Base-by-base conservation (phyloP, 306 rosid genomes). In the Cicer arietinum region DNA sequence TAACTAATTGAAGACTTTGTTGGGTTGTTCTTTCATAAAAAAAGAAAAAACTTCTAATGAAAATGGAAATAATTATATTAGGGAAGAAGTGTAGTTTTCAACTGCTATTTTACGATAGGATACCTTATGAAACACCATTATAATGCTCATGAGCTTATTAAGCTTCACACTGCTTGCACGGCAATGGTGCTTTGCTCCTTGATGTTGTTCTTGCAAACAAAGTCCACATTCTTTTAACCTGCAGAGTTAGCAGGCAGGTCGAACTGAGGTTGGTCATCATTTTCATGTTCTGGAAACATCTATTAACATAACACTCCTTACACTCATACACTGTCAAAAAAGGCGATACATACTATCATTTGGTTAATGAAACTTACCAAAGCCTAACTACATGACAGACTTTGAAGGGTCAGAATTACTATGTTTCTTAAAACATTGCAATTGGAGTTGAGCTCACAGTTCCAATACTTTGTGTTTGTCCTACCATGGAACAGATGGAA, bases 321-420 rank as follows among this genome's bases (percentile, higher is more conserved):
- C 84, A 80, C 74, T 1, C 20, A 18, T 18, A 18, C 20, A 25
- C 35, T 25, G 76, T 30, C 0, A 18, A 1, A 8, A 14, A 56
- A 10, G 11, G 1, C 7, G 85, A 82, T 13, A 67, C 77, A 0
- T 88, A 88, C 77, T 84, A 0, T 44, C 1, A 1, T 0, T 67
- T 76, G 44, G 85, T 79, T 0, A 41, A 10, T 12, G 17, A 9
- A 9, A 84, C 66, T 20, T 88, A 42, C 79, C 88, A 84, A 80
- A 82, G 86, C 70, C 81, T 88, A 48, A 73, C 88, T 10, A 88
- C 88, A 2, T 88, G 90, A 22, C 87, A 84, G 10, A 84, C 88
- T 51, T 0, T 86, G 77, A 69, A 17, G 14, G 74, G 84, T 18
- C 90, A 84, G 70, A 88, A 86, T 46, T 82, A 84, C 16, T 88